A percentile compares a stretch with the other conserved stretches of the same genome.
These are phyloP conservation scores for Geranium incanum DNA, from an alignment of 441 rosid species.

Conservation along the genomic window DNA sequence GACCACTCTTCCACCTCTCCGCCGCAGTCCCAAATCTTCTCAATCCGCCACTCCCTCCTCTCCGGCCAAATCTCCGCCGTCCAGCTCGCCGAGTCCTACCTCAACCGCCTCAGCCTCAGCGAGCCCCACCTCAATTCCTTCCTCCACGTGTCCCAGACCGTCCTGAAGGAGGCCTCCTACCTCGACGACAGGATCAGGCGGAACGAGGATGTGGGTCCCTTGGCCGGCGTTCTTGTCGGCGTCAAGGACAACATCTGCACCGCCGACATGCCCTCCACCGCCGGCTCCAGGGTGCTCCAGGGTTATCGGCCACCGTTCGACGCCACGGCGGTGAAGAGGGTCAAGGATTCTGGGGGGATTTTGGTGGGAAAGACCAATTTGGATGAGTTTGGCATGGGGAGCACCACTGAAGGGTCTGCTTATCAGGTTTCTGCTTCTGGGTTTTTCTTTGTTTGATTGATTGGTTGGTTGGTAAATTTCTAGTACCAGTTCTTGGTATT, in stretches of 20 bases:
- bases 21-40: conserved; percentile 61
- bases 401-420: conserved; percentile 72
- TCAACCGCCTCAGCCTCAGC: conserved; percentile 51
- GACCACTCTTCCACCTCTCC: conserved; percentile 27
- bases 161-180: conserved; percentile 45
- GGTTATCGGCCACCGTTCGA: conserved; percentile 69
- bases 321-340: conserved; percentile 62
- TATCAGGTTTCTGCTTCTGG: not conserved
- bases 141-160: conserved; percentile 55
- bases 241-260: conserved; percentile 88
- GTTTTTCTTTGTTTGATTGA: not conserved
- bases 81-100: conserved; percentile 63
- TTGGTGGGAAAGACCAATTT: conserved; percentile 84
- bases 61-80: conserved; percentile 53
- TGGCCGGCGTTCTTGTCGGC: conserved; percentile 71
- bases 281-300: conserved; percentile 68
- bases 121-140: conserved; percentile 79
- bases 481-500: not conserved
- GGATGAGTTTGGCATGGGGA: conserved; percentile 97
- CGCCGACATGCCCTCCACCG: conserved; percentile 81
- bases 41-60: conserved; percentile 69
- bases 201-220: conserved; percentile 63
- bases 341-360: conserved; percentile 62
- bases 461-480: not conserved
- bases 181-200: conserved; percentile 41